Evolutionary conservation across 345 rosid genomes (phyloP).

Genomic region (Zanthoxylum bungeanum): DNA sequence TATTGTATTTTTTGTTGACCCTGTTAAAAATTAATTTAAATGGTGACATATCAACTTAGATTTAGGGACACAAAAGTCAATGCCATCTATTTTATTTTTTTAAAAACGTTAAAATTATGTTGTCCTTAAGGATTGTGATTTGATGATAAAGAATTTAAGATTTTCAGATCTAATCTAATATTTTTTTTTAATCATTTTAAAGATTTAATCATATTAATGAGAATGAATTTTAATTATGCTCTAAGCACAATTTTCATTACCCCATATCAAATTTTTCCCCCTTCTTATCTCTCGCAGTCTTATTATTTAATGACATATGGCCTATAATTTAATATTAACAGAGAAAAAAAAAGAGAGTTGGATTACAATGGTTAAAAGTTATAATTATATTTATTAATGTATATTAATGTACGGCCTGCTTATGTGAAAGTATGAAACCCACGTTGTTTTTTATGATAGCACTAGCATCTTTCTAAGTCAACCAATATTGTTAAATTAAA

Average conservation of each 20-base stretch:
- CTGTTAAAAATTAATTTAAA: too few species aligned
- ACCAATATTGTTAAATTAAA: neutral
- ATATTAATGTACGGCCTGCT: neutral
- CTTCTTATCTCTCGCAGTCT: too few species aligned
- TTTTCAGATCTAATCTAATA: neutral
- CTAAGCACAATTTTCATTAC: neutral
- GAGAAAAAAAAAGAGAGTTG: too few species aligned
- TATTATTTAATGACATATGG: too few species aligned
- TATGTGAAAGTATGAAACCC: too few species aligned
- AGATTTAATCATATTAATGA: neutral
- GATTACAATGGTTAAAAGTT: neutral
- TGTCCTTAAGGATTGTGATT: too few species aligned
- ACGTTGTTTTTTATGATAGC: neutral
- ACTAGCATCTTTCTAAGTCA: neutral
- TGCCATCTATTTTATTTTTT: too few species aligned
- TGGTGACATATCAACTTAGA: neutral
- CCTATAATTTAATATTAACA: too few species aligned
- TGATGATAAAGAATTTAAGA: too few species aligned
- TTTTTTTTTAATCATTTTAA: neutral
- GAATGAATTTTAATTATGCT: neutral
- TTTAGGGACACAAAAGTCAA: neutral
- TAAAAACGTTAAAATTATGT: too few species aligned
- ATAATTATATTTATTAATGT: neutral
- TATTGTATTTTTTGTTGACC: too few species aligned
- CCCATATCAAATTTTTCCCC: neutral